phyloP scores from a whole-genome alignment of 129 eudicot genomes.

The carrot (Daucus carota) region DH1_v3.0 NC_030386.2:35346501-35347000 shows the following conservation, averaged over 20 bases:
- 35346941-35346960: neutral
- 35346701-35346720: constrained; percentile 18
- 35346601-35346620: constrained; percentile 60
- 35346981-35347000: neutral
- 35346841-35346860: constrained; percentile 60
- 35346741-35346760: constrained; percentile 17
- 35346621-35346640: constrained; percentile 38
- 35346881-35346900: constrained; percentile 59
- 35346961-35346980: neutral
- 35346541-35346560: neutral
- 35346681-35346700: constrained; percentile 12
- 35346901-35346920: constrained; percentile 22
- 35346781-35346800: neutral
- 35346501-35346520: neutral
- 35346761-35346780: constrained; percentile 29
- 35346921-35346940: neutral
- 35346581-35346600: constrained; percentile 20
- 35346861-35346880: constrained; percentile 62
- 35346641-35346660: constrained; percentile 21
- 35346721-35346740: constrained; percentile 23
- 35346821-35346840: constrained; percentile 26
- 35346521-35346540: neutral
- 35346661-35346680: constrained; percentile 16
- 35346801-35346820: constrained; percentile 30
- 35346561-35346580: too few relatives aligned